Conservation (phyloP, 225 moss, liverwort and hornwort genomes). For the Lunularia cruciata region DNA sequence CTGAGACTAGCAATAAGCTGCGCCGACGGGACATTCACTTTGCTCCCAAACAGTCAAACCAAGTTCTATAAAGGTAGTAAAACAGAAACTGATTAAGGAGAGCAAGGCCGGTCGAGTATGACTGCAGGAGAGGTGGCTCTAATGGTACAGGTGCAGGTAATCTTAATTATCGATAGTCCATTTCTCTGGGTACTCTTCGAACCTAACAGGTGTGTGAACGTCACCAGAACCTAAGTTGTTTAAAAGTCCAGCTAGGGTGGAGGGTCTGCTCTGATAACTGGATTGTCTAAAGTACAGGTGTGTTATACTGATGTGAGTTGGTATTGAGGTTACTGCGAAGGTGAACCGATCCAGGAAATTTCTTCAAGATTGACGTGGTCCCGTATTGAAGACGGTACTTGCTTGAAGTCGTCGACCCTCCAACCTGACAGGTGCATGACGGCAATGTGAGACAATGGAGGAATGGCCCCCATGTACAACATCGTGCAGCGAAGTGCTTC, state of each 20-base stretch:
- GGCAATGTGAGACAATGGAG: constrained; percentile 34
- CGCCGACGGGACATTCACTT: too few species aligned
- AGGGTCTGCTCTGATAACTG: not conserved
- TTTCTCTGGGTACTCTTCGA: not conserved
- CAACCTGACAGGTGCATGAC: constrained; percentile 43
- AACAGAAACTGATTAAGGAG: not conserved
- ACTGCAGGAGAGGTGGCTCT: not conserved
- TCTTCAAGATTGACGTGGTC: constrained; percentile 22
- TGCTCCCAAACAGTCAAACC: too few species aligned
- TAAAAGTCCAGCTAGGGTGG: not conserved
- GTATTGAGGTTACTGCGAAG: constrained; percentile 10
- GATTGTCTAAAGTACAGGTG: constrained; percentile 4
- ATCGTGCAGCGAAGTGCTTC: constrained; percentile 32
- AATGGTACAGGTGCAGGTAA: too few species aligned
- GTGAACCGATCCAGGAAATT: constrained; percentile 34
- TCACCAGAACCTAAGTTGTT: too few species aligned
- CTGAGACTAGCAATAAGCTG: not conserved
- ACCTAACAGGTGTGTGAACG: not conserved
- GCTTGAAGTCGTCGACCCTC: constrained; percentile 37
- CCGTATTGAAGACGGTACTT: constrained; percentile 29
- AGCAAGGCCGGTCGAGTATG: not conserved
- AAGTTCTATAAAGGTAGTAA: not conserved
- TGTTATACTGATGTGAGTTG: not conserved
- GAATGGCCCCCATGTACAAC: constrained; percentile 41
- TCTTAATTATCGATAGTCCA: too few species aligned